Evolutionary conservation across 2,329 filamentous ascomycete species (phyloP).

Genomic region (Sclerotinia spermophila): DNA sequence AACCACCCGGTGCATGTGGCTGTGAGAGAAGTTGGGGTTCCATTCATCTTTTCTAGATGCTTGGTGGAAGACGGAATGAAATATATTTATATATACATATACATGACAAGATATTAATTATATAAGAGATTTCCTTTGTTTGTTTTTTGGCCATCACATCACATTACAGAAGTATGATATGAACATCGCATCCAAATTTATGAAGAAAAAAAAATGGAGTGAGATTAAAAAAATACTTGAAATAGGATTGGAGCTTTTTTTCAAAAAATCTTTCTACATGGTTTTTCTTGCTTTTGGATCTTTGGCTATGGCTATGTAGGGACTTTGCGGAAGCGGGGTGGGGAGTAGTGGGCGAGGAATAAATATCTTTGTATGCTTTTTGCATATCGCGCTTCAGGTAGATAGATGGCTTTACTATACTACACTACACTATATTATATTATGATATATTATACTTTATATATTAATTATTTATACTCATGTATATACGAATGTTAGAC

Average conservation of each 20-base stretch:
- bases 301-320: too few species aligned
- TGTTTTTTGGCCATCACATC: neutral
- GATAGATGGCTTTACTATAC: too few species aligned
- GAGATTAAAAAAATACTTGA: neutral
- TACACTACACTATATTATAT: too few species aligned
- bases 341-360: too few species aligned
- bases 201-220: too few species aligned
- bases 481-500: too few species aligned
- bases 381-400: too few species aligned
- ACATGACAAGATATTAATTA: neutral
- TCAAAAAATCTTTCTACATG: too few species aligned
- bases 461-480: too few species aligned
- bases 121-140: slow-evolving; percentile 2
- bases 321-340: too few species aligned
- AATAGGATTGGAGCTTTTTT: neutral
- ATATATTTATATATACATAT: neutral
- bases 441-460: too few species aligned
- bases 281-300: neutral
- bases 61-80: neutral
- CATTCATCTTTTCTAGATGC: slow-evolving; percentile 22
- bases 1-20: slow-evolving; percentile 61
- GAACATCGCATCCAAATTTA: neutral
- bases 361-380: too few species aligned
- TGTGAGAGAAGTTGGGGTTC: slow-evolving; percentile 80
- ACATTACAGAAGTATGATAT: neutral